Evolutionary conservation across 2,329 filamentous ascomycete genomes (phyloP).

Genomic region (Colletotrichum paranaense): DNA sequence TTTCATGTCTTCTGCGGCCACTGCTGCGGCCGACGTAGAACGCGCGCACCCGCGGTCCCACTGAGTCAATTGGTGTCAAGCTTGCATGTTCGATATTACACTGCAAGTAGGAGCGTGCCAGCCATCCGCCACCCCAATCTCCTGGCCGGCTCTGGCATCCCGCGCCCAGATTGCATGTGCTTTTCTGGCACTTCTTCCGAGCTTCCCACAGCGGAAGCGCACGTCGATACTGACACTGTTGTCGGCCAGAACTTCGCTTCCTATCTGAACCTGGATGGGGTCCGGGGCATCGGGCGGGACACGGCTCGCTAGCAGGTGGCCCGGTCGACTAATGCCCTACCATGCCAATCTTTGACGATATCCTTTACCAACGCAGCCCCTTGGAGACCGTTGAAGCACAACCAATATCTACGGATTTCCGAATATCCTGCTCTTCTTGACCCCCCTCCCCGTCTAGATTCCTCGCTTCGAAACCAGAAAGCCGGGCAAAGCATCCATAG

Average conservation of each 20-base stretch:
- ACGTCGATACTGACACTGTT: not conserved
- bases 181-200: not conserved
- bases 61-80: not conserved
- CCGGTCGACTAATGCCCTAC: constrained; percentile 16
- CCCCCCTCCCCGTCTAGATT: not conserved
- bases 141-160: not conserved
- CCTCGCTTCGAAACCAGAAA: not conserved
- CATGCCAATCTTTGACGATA: constrained; percentile 6
- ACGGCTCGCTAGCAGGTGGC: constrained; percentile 21
- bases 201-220: not conserved
- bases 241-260: not conserved
- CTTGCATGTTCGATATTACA: constrained; percentile 1
- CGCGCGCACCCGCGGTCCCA: not conserved
- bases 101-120: not conserved
- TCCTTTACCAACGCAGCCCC: constrained; percentile 15
- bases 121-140: not conserved
- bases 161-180: not conserved
- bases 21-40: not conserved
- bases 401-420: constrained; percentile 14
- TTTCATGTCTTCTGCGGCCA: constrained; percentile 6
- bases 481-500: not conserved
- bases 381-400: constrained; percentile 16
- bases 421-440: not conserved
- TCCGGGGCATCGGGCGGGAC: constrained; percentile 29
- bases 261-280: not conserved